These are phyloP conservation scores for Lecanicillium sp. DNA, from an alignment of 2,329 filamentous ascomycete species.

Conservation along the genomic window DNA sequence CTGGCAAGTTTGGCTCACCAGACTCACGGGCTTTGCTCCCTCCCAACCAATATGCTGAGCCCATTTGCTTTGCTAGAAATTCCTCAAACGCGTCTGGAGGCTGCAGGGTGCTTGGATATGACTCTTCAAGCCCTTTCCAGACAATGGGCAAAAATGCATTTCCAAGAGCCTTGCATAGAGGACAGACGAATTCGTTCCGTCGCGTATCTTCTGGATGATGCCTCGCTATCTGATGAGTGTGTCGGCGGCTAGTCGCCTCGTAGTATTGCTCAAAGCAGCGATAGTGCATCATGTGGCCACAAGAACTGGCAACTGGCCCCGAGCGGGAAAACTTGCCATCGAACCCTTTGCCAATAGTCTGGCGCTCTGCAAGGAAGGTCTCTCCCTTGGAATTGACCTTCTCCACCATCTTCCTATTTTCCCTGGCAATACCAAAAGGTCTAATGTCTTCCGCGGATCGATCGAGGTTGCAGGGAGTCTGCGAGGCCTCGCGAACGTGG, in stretches of 20 bases:
- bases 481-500: conserved; percentile 73
- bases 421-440: conserved; percentile 83
- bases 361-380: conserved; percentile 63
- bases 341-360: conserved; percentile 85
- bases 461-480: conserved; percentile 75
- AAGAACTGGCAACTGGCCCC: conserved; percentile 82
- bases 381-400: conserved; percentile 69
- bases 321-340: conserved; percentile 55
- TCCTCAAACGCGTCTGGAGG: conserved; percentile 52
- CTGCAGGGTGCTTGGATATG: conserved; percentile 65
- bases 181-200: conserved; percentile 87
- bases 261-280: conserved; percentile 90
- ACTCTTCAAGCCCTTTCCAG: conserved; percentile 87
- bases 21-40: conserved; percentile 28
- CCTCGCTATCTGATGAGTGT: conserved; percentile 85
- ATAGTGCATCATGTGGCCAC: conserved; percentile 98
- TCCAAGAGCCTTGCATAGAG: conserved; percentile 90
- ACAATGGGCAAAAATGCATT: conserved; percentile 92
- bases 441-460: conserved; percentile 73
- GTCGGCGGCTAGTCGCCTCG: conserved; percentile 72
- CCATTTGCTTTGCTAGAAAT: conserved; percentile 57
- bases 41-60: conserved; percentile 31
- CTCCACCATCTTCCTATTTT: conserved; percentile 70
- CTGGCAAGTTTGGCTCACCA: conserved; percentile 20
- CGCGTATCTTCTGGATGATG: conserved; percentile 80